Percentiles rank a stretch among this genome's conserved stretches.
Evolutionary conservation across 208 protist genomes (phyloP).

Genomic region (Leishmania guyanensis): DNA sequence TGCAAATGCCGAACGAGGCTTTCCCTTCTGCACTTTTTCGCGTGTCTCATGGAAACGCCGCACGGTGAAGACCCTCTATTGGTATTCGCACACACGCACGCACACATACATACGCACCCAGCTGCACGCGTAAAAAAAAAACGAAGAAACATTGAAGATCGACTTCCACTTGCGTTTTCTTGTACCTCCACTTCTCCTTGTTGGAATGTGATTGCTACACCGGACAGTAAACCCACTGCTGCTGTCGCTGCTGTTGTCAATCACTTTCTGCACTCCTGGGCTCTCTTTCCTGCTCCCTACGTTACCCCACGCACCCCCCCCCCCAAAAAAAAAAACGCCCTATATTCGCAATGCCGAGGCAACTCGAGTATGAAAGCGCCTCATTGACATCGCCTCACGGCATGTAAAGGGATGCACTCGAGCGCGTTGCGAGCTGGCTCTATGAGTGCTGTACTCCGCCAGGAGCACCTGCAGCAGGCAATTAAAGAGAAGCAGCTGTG

Average conservation of each 20-base stretch:
- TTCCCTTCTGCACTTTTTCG: background rate
- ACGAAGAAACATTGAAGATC: background rate
- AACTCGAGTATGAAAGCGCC: no score
- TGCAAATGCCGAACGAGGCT: background rate
- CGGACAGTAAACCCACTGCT: background rate
- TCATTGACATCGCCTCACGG: background rate
- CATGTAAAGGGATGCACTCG: background rate
- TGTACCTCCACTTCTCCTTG: background rate
- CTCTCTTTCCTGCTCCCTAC: background rate
- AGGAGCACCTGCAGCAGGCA: constrained; percentile 17
- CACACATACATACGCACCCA: background rate
- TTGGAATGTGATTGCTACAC: background rate
- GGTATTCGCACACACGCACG: background rate
- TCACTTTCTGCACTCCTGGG: background rate
- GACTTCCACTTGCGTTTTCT: background rate
- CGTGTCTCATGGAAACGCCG: background rate
- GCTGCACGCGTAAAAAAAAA: background rate
- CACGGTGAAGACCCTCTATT: background rate
- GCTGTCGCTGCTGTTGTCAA: background rate
- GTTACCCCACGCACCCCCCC: background rate
- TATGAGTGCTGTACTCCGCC: background rate
- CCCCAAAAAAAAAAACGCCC: background rate
- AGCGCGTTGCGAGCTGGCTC: background rate
- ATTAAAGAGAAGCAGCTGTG: constrained; percentile 32
- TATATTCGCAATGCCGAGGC: background rate